A percentile compares a stretch with the other conserved stretches of the same genome.
Conservation (phyloP, 331 rosid genomes). For the Telfairia occidentalis region DNA sequence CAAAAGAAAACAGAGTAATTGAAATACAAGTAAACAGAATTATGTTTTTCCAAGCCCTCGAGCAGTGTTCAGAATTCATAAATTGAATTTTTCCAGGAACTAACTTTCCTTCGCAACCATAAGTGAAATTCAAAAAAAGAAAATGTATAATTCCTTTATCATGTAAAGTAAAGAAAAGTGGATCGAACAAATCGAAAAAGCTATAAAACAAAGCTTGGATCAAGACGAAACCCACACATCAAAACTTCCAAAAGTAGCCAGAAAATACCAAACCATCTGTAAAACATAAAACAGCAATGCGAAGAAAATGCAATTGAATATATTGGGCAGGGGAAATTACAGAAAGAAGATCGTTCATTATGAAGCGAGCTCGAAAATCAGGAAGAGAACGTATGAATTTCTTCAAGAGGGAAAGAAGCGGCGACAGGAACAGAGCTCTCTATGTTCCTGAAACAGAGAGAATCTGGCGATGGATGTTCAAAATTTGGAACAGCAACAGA, state of each 20-base stretch:
- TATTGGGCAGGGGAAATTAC: slow-evolving; percentile 19
- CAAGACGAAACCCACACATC: neutral
- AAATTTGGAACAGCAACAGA: neutral
- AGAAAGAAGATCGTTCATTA: slow-evolving; percentile 80
- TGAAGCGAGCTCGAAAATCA: slow-evolving; percentile 22
- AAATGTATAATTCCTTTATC: neutral
- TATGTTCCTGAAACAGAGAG: neutral
- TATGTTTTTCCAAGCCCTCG: neutral
- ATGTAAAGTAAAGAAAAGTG: neutral
- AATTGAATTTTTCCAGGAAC: neutral
- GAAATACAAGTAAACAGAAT: neutral
- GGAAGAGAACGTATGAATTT: neutral
- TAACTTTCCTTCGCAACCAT: neutral
- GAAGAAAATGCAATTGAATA: neutral
- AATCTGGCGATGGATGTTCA: neutral
- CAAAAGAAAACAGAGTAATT: neutral
- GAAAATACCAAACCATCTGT: neutral
- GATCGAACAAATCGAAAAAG: neutral
- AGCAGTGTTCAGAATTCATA: neutral
- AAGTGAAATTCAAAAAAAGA: neutral
- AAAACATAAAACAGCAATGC: neutral
- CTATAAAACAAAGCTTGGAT: neutral
- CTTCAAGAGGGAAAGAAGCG: neutral
- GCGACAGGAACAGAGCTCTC: neutral
- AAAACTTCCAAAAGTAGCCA: slow-evolving; percentile 3